phyloP scores from a whole-genome alignment of 208 protist genomes.

The Naegleria gruberi region DNA sequence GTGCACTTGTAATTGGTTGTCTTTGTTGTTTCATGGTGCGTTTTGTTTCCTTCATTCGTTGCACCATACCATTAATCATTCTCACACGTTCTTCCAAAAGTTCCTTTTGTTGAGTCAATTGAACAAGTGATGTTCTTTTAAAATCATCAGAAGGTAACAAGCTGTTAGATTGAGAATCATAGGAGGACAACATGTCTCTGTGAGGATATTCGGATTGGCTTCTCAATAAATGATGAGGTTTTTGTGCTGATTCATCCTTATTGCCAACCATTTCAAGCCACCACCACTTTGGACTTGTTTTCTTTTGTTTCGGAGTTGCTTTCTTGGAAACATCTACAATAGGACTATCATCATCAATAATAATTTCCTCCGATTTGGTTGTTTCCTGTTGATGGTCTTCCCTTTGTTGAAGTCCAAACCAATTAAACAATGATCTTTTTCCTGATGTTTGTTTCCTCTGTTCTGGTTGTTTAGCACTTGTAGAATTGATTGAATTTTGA shows the following conservation, averaged over 20 bases:
- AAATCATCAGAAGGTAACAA: background rate
- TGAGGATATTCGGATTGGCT: too few species aligned
- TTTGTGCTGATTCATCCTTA: background rate
- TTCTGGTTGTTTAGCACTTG: background rate
- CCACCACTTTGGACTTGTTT: background rate
- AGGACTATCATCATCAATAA: too few species aligned
- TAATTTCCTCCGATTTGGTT: background rate
- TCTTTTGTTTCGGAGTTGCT: background rate
- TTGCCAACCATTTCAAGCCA: background rate
- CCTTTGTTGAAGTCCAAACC: background rate
- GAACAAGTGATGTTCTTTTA: background rate
- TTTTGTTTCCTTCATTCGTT: background rate
- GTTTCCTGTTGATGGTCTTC: background rate
- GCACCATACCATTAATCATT: background rate
- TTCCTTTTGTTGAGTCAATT: background rate
- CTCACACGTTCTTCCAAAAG: background rate
- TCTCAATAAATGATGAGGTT: background rate
- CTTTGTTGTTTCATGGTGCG: background rate
- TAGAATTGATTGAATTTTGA: too few species aligned
- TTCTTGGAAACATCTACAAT: too few species aligned
- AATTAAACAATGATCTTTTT: background rate
- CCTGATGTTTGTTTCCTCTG: background rate
- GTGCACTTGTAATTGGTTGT: background rate
- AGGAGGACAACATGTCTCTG: background rate
- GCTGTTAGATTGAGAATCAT: background rate